Conservation (phyloP, 139 green algal genomes). For the Astrephomene gubernaculifera region DNA sequence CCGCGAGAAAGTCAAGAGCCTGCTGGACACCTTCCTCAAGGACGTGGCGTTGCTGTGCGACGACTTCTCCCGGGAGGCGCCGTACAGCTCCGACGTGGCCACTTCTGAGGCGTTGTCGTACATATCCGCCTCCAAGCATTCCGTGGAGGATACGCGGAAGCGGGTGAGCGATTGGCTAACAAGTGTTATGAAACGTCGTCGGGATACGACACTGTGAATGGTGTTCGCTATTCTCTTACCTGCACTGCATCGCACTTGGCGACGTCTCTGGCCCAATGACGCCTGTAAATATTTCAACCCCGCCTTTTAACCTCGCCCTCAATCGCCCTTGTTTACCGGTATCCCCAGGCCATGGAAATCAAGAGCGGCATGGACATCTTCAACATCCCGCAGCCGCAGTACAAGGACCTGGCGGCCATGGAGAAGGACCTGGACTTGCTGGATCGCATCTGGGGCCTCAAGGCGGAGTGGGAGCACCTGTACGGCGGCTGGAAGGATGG, state of each 20-base stretch:
- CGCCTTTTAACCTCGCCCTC: neutral
- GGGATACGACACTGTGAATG: no score
- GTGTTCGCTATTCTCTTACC: no score
- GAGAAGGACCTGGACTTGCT: constrained; percentile 82
- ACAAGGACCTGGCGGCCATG: constrained; percentile 75
- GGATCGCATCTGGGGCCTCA: constrained; percentile 79
- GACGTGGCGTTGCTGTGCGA: constrained; percentile 71
- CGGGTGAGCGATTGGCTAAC: no score
- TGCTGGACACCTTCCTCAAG: constrained; percentile 87
- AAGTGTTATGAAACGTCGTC: no score
- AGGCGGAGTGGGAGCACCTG: constrained; percentile 79
- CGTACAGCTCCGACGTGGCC: constrained; percentile 56
- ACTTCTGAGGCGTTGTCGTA: constrained; percentile 54
- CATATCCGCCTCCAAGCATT: constrained; percentile 57
- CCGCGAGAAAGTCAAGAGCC: constrained; percentile 72
- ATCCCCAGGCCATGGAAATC: constrained; percentile 67
- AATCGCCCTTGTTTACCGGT: no score
- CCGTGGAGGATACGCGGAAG: constrained; percentile 41
- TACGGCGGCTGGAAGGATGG: constrained; percentile 88
- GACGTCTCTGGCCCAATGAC: no score
- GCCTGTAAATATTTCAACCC: neutral
- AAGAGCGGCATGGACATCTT: constrained; percentile 93
- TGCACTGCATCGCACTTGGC: no score
- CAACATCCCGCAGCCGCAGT: constrained; percentile 77
- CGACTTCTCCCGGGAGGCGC: constrained; percentile 72